Conservation (phyloP, 768 basidiomycete species). For the Leccinum boreale region DNA sequence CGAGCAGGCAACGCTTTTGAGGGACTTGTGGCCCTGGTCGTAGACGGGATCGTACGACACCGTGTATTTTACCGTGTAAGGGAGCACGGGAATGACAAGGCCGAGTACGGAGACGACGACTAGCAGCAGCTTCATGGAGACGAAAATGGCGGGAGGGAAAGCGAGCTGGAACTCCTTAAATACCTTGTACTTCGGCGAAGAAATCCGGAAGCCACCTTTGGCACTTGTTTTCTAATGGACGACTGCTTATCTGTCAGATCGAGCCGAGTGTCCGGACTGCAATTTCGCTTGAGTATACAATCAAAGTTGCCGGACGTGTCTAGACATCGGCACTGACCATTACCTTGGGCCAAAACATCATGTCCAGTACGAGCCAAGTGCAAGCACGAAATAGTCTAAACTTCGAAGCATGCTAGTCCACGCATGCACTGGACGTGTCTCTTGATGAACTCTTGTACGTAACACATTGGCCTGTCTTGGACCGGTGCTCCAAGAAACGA, state of each 20-base stretch:
- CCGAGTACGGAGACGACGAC: neutral
- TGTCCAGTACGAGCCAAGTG: no score
- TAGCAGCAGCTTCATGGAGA: slow-evolving; percentile 11
- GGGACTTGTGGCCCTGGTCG: slow-evolving; percentile 40
- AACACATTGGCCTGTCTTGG: no score
- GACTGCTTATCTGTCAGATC: neutral
- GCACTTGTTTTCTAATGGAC: neutral
- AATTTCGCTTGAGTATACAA: neutral
- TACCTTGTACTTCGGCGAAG: neutral
- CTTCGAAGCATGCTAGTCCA: slow-evolving; percentile 74
- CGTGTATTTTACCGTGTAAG: slow-evolving; percentile 12
- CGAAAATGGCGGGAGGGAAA: neutral
- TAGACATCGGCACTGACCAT: neutral
- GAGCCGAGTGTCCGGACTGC: neutral
- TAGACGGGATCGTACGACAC: slow-evolving; percentile 48
- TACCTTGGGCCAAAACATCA: no score
- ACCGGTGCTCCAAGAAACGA: no score
- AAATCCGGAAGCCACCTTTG: neutral
- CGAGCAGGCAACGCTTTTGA: slow-evolving; percentile 47
- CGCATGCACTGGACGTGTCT: slow-evolving; percentile 91
- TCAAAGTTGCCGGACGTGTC: neutral
- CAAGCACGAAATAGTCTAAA: slow-evolving; percentile 35
- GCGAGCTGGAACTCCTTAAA: neutral
- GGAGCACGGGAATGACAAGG: slow-evolving; percentile 5
- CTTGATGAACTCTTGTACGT: slow-evolving; percentile 46